Base-by-base conservation (phyloP, 768 basidiomycete genomes). In the Leccinum boreale region DNA sequence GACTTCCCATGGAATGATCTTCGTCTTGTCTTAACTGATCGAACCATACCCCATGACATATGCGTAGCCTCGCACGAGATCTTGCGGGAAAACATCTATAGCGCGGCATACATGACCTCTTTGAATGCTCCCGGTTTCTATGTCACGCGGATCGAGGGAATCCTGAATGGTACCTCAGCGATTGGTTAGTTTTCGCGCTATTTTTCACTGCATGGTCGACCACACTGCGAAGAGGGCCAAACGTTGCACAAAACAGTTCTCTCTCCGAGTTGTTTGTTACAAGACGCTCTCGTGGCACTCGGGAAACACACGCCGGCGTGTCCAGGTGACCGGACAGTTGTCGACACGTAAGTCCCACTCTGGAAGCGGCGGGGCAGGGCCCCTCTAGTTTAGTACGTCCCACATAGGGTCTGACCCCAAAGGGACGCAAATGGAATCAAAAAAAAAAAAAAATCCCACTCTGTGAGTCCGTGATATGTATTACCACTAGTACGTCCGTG, bases 101-200 rank as follows among this genome's bases (percentile, higher is more conserved):
- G 72, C 7, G 78, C 80, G 4, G 67, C 78, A 3, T 85, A 78
- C 67, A 84, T 85, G 81, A 83, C 83, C 2, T 82, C 81, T 8
- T 75, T 85, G 58, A 84, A 84, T 63, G 81, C 81, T n/a, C 83
- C 84, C 1, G 82, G 82, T 24, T 79, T 84, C 64, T 83, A 84
- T 60, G 61, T 78, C 24, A 74, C 78, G n/a, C 68, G 65, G 35
- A 50, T 55, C 23, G 45, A 67, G 19, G 58, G 33, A 31, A 64
- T 58, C 28, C 39, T 59, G 17, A 64, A 64, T 31, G 47, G 59
- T 58, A 52, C 14, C n/a, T 39, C 17, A 7, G 17, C 14, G 3
- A 24, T 26, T 17, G 26, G 6, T 26, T 26, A 26, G 26, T 26
- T 7, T 26, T 26, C 26, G 26, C 26, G 28, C 28, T 80, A 45